A percentile compares a stretch with the other conserved stretches of the same genome.
phyloP scores from a whole-genome alignment of 371 early-diverging fungal genomes.

The Haplosporangium sp. region DNA sequence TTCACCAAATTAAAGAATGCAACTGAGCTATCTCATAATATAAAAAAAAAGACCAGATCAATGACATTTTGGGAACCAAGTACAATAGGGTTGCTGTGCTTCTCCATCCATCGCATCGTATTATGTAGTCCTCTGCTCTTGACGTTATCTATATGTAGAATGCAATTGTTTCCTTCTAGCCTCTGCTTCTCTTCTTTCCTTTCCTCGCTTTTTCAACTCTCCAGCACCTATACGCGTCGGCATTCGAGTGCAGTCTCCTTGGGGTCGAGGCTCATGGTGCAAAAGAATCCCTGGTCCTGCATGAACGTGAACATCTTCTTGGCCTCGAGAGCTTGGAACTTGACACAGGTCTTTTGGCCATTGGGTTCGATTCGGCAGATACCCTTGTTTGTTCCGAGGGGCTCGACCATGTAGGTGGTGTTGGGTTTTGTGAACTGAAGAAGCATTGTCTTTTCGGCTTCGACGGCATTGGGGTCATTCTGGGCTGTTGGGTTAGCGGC shows the following conservation, averaged over 20 bases:
- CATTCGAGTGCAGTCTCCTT: conserved; percentile 54
- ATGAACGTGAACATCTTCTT: conserved; percentile 54
- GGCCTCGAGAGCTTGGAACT: conserved; percentile 51
- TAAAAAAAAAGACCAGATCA: too few species aligned
- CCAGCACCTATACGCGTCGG: conserved; percentile 29
- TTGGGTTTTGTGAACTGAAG: conserved; percentile 49
- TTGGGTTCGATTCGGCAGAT: conserved; percentile 53
- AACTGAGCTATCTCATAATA: too few species aligned
- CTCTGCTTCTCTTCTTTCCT: neutral
- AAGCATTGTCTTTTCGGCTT: conserved; percentile 49
- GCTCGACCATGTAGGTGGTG: conserved; percentile 47
- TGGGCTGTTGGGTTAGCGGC: conserved; percentile 46
- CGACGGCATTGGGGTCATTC: conserved; percentile 44
- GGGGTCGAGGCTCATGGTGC: conserved; percentile 48
- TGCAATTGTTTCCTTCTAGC: neutral
- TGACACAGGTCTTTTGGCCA: conserved; percentile 52
- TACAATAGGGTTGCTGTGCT: too few species aligned
- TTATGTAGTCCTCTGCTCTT: too few species aligned
- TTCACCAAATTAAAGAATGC: too few species aligned
- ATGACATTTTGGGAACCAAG: too few species aligned
- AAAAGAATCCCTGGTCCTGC: conserved; percentile 55
- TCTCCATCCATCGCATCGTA: too few species aligned
- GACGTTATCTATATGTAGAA: too few species aligned
- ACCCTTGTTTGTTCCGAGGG: conserved; percentile 50
- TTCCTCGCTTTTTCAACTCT: neutral